Percentiles rank a stretch among this genome's conserved stretches.
Evolutionary conservation across 2,329 filamentous ascomycete genomes (phyloP).

Genomic region (Venturia aucupariae): DNA sequence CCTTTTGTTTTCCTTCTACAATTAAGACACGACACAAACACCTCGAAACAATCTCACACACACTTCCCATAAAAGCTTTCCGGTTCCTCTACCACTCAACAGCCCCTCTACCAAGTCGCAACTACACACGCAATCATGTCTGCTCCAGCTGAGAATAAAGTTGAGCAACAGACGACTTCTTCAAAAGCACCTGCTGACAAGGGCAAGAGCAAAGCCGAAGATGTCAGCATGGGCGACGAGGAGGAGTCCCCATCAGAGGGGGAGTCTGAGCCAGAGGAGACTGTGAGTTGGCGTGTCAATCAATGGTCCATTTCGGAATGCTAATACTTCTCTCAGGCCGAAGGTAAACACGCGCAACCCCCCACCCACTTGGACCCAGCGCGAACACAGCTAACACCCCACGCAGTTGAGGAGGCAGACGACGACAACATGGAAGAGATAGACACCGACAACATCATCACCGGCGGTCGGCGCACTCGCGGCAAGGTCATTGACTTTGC

Average conservation of each 20-base stretch:
- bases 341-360: constrained; percentile 6
- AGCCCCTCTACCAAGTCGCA: not conserved
- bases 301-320: not conserved
- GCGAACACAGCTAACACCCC: not conserved
- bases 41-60: not conserved
- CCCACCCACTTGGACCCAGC: constrained; percentile 16
- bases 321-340: not conserved
- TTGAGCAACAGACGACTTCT: constrained; percentile 4
- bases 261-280: constrained; percentile 56
- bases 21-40: not conserved
- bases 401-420: constrained; percentile 58
- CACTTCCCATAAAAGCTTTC: not conserved
- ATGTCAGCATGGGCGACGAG: constrained; percentile 59
- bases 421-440: constrained; percentile 85
- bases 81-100: not conserved
- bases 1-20: not conserved
- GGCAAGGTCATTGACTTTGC: constrained; percentile 89
- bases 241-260: constrained; percentile 55
- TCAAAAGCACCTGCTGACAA: constrained; percentile 37
- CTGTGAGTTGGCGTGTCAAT: constrained; percentile 21
- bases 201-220: constrained; percentile 75
- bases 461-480: constrained; percentile 71
- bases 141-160: constrained; percentile 4
- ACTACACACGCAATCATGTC: constrained; percentile 2
- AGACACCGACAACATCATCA: constrained; percentile 78